These are phyloP conservation scores for Begonia fuchsioides DNA, from an alignment of 306 rosid genomes.

Conservation along the genomic window DNA sequence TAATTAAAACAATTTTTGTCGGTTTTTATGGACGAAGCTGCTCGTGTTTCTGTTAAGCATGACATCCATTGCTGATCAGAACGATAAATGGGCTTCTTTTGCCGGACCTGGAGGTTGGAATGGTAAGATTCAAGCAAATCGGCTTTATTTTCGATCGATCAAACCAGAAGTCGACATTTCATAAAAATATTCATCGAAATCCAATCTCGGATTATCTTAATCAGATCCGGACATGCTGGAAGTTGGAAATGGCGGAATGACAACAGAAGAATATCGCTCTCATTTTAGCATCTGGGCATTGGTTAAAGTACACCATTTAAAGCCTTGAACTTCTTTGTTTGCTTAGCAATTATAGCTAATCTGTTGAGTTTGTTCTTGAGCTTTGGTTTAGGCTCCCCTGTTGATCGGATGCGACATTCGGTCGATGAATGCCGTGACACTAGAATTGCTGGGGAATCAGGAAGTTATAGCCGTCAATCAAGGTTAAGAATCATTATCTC, in stretches of 20 bases:
- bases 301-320: slow-evolving; percentile 33
- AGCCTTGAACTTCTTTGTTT: neutral
- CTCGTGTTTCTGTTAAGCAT: slow-evolving; percentile 20
- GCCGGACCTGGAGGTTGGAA: slow-evolving; percentile 86
- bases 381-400: slow-evolving; percentile 36
- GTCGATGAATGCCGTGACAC: slow-evolving; percentile 30
- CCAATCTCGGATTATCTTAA: neutral
- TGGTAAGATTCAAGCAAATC: slow-evolving; percentile 23
- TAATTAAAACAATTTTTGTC: too few species aligned
- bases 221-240: slow-evolving; percentile 86
- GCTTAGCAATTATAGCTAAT: neutral
- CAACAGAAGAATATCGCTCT: slow-evolving; percentile 53
- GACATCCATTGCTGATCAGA: slow-evolving; percentile 45
- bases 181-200: too few species aligned
- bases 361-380: neutral
- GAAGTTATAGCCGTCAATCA: slow-evolving; percentile 72
- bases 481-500: slow-evolving; percentile 19
- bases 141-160: neutral
- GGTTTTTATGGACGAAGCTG: too few species aligned
- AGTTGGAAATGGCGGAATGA: slow-evolving; percentile 80
- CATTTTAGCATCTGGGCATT: slow-evolving; percentile 82
- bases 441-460: slow-evolving; percentile 33
- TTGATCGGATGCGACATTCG: slow-evolving; percentile 68
- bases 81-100: slow-evolving; percentile 63
- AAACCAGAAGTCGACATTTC: too few species aligned